Evolutionary conservation across 306 rosid genomes (phyloP), one percentile per base, ranked within the genome.

Genomic region (Casuarina cunninghamiana): DNA sequence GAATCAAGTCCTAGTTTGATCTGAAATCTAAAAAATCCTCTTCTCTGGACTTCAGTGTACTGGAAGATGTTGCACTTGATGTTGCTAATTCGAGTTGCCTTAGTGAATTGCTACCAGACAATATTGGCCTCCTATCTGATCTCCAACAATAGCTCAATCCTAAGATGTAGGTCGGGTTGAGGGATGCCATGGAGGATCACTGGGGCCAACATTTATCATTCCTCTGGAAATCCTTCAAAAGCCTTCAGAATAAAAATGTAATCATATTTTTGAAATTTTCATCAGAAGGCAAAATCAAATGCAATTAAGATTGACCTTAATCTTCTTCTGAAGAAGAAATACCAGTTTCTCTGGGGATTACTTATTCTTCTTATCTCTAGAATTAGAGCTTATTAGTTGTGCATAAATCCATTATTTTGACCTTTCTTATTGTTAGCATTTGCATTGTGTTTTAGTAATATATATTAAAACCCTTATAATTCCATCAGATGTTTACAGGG

Each of bases 401-500:
- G 44, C 11, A 38, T 17, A 63, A 53, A 81, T 61, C 0, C 39
- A 44, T 68, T 61, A 75, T 71, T 60, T 84, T 73, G 53, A 53
- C 74, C 32, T 75, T 57, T 75, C 39, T 79, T 26, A 35, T 55
- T 48, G 45, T 73, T 78, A 77, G 54, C 51, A 43, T 76, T 63
- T 82, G 86, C 83, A 5, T 81, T 84, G 73, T 79, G 84, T 74
- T 86, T 87, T 83, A 84, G 87, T 83, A 71, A 77, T 78, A 78
- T 86, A 84, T 82, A 87, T 86, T 92, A 85, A 91, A 90, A 79
- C 91, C 81, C 92, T 86, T 81, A 90, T 87, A 92, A 89, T 84
- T 86, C 91, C 84, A 84, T 90, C 90, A 90, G 93, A 91, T 90
- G 68, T 88, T 91, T 91, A 84, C 99, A 96, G 99, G 99, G 89